A percentile compares a stretch with the other conserved stretches of the same genome.
phyloP scores from a whole-genome alignment of 176 grass and related monocot genomes.

The Phyllostachys edulis region DNA sequence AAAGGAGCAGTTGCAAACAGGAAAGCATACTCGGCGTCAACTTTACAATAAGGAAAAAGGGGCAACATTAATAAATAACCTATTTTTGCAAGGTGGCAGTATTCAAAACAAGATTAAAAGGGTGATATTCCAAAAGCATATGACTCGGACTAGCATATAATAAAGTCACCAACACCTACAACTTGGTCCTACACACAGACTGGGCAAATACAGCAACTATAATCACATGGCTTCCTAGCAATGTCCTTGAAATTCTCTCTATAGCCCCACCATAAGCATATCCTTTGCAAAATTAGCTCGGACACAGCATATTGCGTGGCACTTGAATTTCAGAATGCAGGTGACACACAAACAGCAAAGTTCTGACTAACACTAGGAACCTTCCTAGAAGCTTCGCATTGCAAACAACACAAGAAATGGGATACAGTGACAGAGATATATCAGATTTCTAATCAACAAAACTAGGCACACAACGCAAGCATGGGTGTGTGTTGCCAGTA shows the following conservation, averaged over 20 bases:
- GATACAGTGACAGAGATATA: neutral
- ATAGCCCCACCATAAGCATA: neutral
- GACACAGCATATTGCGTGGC: neutral
- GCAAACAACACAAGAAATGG: neutral
- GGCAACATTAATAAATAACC: neutral
- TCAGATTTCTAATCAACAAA: neutral
- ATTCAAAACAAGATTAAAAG: neutral
- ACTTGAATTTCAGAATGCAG: neutral
- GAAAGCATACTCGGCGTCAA: neutral
- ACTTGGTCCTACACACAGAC: neutral
- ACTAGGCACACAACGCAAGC: neutral
- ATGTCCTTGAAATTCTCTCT: neutral
- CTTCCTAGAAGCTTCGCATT: neutral
- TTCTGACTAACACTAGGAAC: neutral
- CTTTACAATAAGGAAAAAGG: neutral
- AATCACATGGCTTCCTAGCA: neutral
- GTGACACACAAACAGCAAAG: neutral
- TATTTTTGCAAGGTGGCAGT: neutral
- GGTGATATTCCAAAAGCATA: neutral
- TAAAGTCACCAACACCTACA: neutral
- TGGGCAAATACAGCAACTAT: neutral
- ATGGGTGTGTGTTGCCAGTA: neutral
- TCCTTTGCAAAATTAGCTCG: neutral
- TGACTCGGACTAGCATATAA: conserved; percentile 14
- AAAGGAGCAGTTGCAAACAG: neutral